A percentile compares a stretch with the other conserved stretches of the same genome.
Conservation (phyloP, 306 rosid genomes). For the Vigna angularis region DNA sequence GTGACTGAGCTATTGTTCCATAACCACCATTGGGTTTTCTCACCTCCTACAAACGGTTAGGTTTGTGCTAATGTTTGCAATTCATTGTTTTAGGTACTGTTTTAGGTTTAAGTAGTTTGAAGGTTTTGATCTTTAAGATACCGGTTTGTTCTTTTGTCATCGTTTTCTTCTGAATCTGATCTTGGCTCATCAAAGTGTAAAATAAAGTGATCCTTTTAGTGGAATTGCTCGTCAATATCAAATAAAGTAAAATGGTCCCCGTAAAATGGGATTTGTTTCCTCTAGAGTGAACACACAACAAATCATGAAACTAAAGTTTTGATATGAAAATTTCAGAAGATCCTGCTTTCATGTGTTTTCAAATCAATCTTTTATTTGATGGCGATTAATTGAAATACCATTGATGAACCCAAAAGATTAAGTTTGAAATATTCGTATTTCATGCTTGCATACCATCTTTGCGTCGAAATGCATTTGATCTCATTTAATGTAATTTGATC, state of each 20-base stretch:
- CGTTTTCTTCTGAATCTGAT: conserved; percentile 33
- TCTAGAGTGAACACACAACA: neutral
- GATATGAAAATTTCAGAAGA: conserved; percentile 19
- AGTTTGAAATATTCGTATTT: neutral
- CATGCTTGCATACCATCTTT: conserved; percentile 11
- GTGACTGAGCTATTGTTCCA: too few relatives aligned
- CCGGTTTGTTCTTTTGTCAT: neutral
- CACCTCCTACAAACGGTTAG: too few relatives aligned
- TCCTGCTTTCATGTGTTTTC: conserved; percentile 25
- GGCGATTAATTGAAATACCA: neutral
- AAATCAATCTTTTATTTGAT: conserved; percentile 21
- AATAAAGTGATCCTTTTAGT: neutral
- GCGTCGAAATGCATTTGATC: conserved; percentile 20
- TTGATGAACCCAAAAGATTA: neutral
- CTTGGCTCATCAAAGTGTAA: neutral
- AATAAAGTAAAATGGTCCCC: neutral
- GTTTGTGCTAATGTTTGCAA: neutral
- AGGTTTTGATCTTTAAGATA: conserved; percentile 35
- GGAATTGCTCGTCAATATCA: conserved; percentile 24
- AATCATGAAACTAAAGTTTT: conserved; percentile 27
- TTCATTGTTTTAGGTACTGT: conserved; percentile 2
- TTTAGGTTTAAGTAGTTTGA: neutral
- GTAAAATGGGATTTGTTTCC: neutral
- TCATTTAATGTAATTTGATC: conserved; percentile 31
- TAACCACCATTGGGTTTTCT: too few relatives aligned